Evolutionary conservation across 1,284 basidiomycete species (phyloP).

Genomic region (Caloboletus firmus): DNA sequence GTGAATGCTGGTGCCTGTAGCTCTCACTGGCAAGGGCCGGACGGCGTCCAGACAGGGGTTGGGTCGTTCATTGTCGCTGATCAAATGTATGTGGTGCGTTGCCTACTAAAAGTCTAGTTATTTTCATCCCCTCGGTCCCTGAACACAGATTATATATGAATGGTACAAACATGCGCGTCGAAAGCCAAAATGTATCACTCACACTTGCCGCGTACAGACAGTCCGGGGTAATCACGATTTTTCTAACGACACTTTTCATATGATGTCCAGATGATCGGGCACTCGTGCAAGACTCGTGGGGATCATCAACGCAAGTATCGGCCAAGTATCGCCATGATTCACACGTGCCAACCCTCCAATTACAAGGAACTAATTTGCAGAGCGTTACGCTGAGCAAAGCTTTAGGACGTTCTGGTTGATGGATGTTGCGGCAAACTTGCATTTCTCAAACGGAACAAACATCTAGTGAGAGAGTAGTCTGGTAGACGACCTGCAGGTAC

Average conservation of each 20-base stretch:
- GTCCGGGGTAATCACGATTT: constrained; percentile 1
- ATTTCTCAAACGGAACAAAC: not conserved
- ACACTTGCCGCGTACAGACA: not conserved
- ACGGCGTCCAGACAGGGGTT: not conserved
- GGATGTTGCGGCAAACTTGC: not conserved
- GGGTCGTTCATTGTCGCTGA: not conserved
- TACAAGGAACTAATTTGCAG: not conserved
- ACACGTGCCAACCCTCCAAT: not conserved
- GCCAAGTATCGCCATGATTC: not conserved
- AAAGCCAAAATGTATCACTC: not conserved
- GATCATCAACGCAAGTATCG: not conserved
- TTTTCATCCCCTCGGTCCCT: not conserved
- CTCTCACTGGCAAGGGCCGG: not conserved
- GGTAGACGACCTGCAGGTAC: not conserved
- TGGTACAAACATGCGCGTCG: not conserved
- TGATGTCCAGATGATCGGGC: constrained; percentile 5
- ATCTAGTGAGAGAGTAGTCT: not conserved
- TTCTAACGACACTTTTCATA: not conserved
- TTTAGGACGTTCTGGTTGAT: too few species aligned
- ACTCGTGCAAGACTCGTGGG: not conserved
- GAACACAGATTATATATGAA: constrained; percentile 1
- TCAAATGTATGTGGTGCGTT: not conserved
- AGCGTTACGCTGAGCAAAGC: not conserved
- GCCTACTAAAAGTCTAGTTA: not conserved
- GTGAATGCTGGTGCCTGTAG: not conserved